Base-by-base conservation (phyloP, 352 stramenopile species). In the Phytophthora quininea region DNA sequence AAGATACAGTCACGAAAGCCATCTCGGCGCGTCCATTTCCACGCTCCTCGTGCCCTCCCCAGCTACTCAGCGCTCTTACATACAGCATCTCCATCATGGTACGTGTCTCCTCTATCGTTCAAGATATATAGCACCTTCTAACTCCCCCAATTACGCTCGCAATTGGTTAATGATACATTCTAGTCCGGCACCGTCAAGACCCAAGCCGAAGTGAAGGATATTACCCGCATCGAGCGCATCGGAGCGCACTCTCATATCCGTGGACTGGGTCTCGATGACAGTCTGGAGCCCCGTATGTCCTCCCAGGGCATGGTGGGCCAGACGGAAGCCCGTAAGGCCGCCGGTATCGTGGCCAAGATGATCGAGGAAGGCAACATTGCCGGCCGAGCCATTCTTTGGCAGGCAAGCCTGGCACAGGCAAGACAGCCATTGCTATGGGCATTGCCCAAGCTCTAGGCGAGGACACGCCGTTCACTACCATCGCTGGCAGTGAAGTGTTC, bases 171-270 rank as follows among this genome's bases (percentile, higher is more conserved):
- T 48, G 12, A 15, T 48, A 7, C 12, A 7, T 37, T 19, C 57
- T 49, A 89, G 77, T 82, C 76, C 61, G 71, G 70, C 51, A 86
- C 73, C 45, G 86, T 95, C 49, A 95, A 92, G 76, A 95, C 86
- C 14, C 83, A 92, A 67, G 83, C 79, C 12, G 95, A 98, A 79
- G 84, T 99, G 60, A 97, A 98, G 66, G 97, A 99, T 78, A 93
- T 99, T 48, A 99, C 97, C 64, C 96, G 96, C 82, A 97, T 99
- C 56, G 96, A 99, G 90, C 96, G 98, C 62, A 99, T 99, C 65
- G 97, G 97, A 30, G 97, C 98, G 30, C 98, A 99, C 84, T 99
- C 93, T 58, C 98, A 99, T 75, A 99, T 99, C 80, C 92, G 97
- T 53, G 97, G 98, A 3, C 83, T 99, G 3, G 98, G 98, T 42